Base-by-base conservation (phyloP, 345 rosid genomes). In the Zanthoxylum bungeanum region DNA sequence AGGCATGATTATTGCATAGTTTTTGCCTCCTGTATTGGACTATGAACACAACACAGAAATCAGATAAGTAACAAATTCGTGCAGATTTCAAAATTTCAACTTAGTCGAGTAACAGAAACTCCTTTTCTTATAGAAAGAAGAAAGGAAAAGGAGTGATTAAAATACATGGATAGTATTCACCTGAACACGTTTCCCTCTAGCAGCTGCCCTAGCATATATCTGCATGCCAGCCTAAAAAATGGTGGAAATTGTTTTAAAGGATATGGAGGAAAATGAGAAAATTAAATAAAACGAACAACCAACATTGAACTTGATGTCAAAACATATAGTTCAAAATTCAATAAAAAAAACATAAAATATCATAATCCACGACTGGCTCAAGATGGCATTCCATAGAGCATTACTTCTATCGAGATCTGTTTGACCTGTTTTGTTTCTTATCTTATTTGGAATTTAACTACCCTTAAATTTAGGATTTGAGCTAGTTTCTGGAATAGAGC, bases 151-250 rank as follows among this genome's bases (percentile, higher is more conserved):
- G 25, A 72, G 76, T 37, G 10, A 62, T 27, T 1, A 25, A 30
- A 28, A 17, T 22, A 39, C 27, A 28, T 17, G 44, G 59, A 75
- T 55, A 14, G 42, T 31, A 33, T 50, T 57, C 66, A 77, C 84
- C 84, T 80, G 81, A 40, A 80, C 73, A 21, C 74, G 84, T 63
- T 80, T 80, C 50, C 81, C 84, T 59, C 55, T 63, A 31, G 74
- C 79, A 66, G 84, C 73, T 55, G 84, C 81, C 51, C 79, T 74
- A 34, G 81, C 76, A 77, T 66, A 67, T 39, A 74, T 57, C 24
- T 77, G 68, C 58, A 53, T 22, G 39, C 72, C 70, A 58, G 60
- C 73, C 84, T 80, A 46, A 37, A 60, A 58, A 25, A 16, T 55
- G 36, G 52, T 9, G 36, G 60, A 30, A 56, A 27, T 5, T 12